phyloP scores from a whole-genome alignment of 345 rosid genomes.

The Gossypium herbaceum region DNA sequence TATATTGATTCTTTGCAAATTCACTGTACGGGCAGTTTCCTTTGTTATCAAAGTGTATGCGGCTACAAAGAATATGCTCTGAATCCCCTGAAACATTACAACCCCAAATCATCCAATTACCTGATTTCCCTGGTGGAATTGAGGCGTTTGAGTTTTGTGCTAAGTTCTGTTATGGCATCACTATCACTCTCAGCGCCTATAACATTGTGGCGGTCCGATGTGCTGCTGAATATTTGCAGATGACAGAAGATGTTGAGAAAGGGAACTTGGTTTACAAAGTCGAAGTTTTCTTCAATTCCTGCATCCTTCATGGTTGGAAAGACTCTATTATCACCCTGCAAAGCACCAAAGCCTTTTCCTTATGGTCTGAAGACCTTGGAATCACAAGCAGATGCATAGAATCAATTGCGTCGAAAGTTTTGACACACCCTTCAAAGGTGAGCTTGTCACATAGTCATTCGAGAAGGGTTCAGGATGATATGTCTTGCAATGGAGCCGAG shows the following conservation, averaged over 20 bases:
- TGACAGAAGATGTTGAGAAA: slow-evolving; percentile 94
- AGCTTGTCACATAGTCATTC: slow-evolving; percentile 79
- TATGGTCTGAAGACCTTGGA: slow-evolving; percentile 82
- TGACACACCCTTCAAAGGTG: slow-evolving; percentile 68
- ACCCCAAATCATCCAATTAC: slow-evolving; percentile 60
- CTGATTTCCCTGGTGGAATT: slow-evolving; percentile 82
- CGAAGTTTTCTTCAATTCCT: slow-evolving; percentile 83
- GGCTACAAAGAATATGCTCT: slow-evolving; percentile 65
- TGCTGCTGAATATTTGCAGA: slow-evolving; percentile 88
- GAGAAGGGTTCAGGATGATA: slow-evolving; percentile 66
- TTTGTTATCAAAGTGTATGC: slow-evolving; percentile 77
- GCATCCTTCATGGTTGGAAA: slow-evolving; percentile 87
- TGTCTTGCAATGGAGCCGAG: slow-evolving; percentile 56
- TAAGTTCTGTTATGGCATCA: slow-evolving; percentile 92
- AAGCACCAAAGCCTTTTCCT: slow-evolving; percentile 63
- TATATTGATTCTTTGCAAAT: slow-evolving; percentile 5
- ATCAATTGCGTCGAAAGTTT: slow-evolving; percentile 66
- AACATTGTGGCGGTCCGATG: slow-evolving; percentile 84
- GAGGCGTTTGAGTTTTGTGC: slow-evolving; percentile 94
- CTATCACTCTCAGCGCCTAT: slow-evolving; percentile 86
- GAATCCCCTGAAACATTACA: slow-evolving; percentile 72
- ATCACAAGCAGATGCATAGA: slow-evolving; percentile 87
- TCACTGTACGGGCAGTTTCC: slow-evolving; percentile 60
- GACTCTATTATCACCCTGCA: slow-evolving; percentile 83
- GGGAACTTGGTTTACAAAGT: slow-evolving; percentile 90